These are phyloP conservation scores for Besnoitia besnoiti DNA, from an alignment of 169 alveolate genomes.

Conservation along the genomic window DNA sequence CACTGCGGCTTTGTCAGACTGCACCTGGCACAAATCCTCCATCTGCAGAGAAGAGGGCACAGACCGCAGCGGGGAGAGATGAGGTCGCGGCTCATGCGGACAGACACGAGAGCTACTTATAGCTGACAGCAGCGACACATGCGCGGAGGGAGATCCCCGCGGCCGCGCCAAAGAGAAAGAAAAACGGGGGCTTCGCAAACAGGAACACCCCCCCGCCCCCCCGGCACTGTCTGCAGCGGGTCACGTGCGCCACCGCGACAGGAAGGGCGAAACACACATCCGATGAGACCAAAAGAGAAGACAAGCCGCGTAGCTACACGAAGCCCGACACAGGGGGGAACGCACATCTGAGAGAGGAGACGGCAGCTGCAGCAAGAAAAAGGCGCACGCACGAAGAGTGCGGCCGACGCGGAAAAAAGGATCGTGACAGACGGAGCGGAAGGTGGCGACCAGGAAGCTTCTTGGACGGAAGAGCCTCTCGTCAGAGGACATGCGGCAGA, in stretches of 20 bases:
- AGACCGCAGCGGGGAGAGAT: neutral
- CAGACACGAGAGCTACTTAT: neutral
- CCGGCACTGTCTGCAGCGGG: too few species aligned
- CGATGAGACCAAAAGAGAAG: too few species aligned
- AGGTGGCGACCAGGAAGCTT: neutral
- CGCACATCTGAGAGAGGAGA: neutral
- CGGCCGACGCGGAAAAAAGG: too few species aligned
- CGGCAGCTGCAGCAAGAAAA: neutral
- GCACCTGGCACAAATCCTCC: slow-evolving; percentile 92
- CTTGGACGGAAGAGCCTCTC: neutral
- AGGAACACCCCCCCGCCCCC: too few species aligned
- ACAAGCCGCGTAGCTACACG: too few species aligned
- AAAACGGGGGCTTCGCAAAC: neutral
- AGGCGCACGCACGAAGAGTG: neutral
- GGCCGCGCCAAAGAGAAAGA: neutral
- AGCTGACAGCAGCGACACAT: neutral
- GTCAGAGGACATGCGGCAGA: neutral
- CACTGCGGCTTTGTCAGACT: slow-evolving; percentile 94
- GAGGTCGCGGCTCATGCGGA: neutral
- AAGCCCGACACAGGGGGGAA: too few species aligned
- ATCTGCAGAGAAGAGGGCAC: slow-evolving; percentile 71
- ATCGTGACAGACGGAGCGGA: neutral
- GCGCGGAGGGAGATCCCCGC: neutral
- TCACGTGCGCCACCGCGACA: too few species aligned
- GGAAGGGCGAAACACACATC: too few species aligned